Conservation (phyloP, 1,284 basidiomycete species). For the Cystobasidium sp. region DNA sequence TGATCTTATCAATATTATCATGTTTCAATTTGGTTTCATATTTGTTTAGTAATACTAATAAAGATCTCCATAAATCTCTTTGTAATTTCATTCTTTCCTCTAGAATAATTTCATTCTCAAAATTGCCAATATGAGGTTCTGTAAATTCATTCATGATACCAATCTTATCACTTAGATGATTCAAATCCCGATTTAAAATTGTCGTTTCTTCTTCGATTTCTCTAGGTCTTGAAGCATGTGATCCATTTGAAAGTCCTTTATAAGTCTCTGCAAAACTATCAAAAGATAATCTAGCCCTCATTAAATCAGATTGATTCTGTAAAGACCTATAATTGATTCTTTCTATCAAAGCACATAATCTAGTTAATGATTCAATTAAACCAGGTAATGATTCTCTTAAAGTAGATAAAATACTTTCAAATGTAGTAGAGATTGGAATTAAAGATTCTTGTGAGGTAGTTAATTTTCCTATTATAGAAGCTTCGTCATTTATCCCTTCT, state of each 20-base stretch:
- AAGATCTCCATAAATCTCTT: constrained; percentile 82
- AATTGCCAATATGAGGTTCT: constrained; percentile 13
- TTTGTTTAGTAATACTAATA: constrained; percentile 79
- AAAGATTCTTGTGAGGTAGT: constrained; percentile 85
- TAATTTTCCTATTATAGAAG: constrained; percentile 81
- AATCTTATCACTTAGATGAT: constrained; percentile 1
- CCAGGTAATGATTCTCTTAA: constrained; percentile 71
- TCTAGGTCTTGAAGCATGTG: constrained; percentile 34
- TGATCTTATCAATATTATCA: constrained; percentile 81
- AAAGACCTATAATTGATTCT: constrained; percentile 75
- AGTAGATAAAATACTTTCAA: constrained; percentile 79
- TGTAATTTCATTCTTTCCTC: constrained; percentile 64
- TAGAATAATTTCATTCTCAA: constrained; percentile 40
- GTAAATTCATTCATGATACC: constrained; percentile 9
- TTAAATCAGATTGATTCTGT: constrained; percentile 46
- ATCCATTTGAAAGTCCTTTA: constrained; percentile 35
- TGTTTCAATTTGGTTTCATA: constrained; percentile 75
- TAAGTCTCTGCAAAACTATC: constrained; percentile 39
- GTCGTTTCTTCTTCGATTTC: constrained; percentile 40
- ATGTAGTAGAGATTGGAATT: constrained; percentile 73
- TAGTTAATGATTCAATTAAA: constrained; percentile 86
- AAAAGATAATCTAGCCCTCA: constrained; percentile 27
- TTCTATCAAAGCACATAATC: constrained; percentile 80
- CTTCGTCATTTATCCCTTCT: constrained; percentile 67
- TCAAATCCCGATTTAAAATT: constrained; percentile 6